Conservation (phyloP, 345 rosid genomes). For the Laguncularia racemosa region DNA sequence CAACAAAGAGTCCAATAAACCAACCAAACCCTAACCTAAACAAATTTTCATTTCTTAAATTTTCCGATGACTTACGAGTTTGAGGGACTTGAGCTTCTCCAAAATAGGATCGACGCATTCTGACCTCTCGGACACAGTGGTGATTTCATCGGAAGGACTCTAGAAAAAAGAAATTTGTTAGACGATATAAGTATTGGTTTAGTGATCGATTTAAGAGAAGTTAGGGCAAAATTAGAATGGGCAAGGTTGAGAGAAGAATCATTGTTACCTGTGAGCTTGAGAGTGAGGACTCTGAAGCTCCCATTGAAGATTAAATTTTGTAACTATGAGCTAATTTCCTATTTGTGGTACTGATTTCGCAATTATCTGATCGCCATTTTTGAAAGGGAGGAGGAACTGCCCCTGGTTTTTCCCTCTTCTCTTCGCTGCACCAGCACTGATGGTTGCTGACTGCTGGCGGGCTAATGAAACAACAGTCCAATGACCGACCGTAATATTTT, state of each 20-base stretch:
- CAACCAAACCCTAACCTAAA: neutral
- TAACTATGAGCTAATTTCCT: too few species aligned
- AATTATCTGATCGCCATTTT: too few species aligned
- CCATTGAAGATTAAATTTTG: neutral
- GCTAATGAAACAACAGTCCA: too few species aligned
- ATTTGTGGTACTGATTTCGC: too few species aligned
- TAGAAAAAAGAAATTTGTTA: conserved; percentile 11
- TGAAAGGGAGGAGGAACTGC: too few species aligned
- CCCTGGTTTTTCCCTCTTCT: too few species aligned
- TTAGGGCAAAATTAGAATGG: too few species aligned
- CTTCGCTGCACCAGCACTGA: too few species aligned
- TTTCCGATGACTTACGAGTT: conserved; percentile 38
- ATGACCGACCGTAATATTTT: too few species aligned
- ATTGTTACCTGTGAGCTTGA: conserved; percentile 38
- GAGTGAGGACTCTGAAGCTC: conserved; percentile 37
- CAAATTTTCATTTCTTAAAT: neutral
- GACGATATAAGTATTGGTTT: neutral
- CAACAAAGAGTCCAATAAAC: neutral
- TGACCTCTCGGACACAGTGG: conserved; percentile 62
- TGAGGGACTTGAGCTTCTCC: conserved; percentile 71
- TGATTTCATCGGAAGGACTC: conserved; percentile 54
- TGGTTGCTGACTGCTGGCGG: too few species aligned
- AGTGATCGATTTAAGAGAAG: neutral
- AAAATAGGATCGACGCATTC: conserved; percentile 63
- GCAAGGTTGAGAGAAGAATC: neutral